phyloP scores from a whole-genome alignment of 2,329 filamentous ascomycete genomes.

The Dactylellina parvicollis region DNA sequence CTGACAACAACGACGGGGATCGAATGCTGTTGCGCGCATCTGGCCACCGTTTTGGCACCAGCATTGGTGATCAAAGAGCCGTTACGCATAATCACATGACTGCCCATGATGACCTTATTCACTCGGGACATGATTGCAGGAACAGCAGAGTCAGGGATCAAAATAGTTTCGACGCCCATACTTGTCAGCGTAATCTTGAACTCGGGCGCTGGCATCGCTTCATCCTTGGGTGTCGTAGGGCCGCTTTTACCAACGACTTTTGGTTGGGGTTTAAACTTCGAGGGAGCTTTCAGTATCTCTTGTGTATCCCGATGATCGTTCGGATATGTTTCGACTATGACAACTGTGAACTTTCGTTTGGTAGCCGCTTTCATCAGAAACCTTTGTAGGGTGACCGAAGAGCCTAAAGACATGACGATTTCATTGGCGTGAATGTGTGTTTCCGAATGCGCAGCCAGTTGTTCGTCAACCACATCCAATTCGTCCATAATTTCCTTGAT shows the following conservation, averaged over 20 bases:
- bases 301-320: constrained; percentile 75
- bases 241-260: background rate
- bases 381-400: constrained; percentile 84
- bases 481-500: constrained; percentile 97
- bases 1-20: constrained; percentile 88
- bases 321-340: constrained; percentile 79
- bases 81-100: constrained; percentile 86
- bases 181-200: constrained; percentile 81
- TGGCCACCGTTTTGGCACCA: constrained; percentile 83
- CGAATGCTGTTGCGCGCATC: constrained; percentile 81
- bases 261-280: constrained; percentile 62
- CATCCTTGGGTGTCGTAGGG: constrained; percentile 59
- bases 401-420: constrained; percentile 87
- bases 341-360: constrained; percentile 90
- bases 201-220: constrained; percentile 63
- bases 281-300: constrained; percentile 65
- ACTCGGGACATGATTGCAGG: constrained; percentile 95
- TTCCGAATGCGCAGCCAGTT: constrained; percentile 86
- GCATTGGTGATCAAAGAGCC: constrained; percentile 85
- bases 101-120: constrained; percentile 92
- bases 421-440: constrained; percentile 94
- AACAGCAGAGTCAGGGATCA: constrained; percentile 83
- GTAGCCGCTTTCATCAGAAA: constrained; percentile 87
- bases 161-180: constrained; percentile 81
- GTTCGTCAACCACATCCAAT: constrained; percentile 88